Conservation (phyloP, 2,329 filamentous ascomycete species). For the Phaeosphaeriaceae sp. region DNA sequence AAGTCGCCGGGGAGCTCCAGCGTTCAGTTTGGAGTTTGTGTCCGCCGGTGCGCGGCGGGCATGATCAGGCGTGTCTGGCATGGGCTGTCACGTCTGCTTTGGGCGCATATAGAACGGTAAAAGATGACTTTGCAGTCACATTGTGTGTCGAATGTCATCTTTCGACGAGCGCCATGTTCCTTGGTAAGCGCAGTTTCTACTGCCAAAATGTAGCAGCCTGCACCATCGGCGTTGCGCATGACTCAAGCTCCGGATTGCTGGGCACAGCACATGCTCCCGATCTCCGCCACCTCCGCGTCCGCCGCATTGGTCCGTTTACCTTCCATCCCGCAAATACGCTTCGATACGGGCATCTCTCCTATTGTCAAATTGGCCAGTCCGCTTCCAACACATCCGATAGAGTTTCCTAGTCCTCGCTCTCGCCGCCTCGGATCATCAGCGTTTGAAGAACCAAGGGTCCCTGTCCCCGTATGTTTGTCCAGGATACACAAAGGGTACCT, state of each 20-base stretch:
- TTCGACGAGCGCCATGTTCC: background rate
- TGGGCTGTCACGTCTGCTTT: slow-evolving; percentile 13
- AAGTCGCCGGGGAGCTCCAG: slow-evolving; percentile 5
- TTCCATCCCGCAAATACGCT: background rate
- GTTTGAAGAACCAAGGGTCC: slow-evolving; percentile 56
- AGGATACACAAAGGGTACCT: slow-evolving; percentile 71
- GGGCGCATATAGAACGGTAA: background rate
- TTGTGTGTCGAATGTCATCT: background rate
- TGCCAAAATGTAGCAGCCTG: background rate
- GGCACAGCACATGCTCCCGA: background rate
- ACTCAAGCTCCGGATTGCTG: slow-evolving; percentile 8
- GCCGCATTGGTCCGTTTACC: slow-evolving; percentile 32
- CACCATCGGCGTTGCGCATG: background rate
- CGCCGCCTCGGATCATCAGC: slow-evolving; percentile 8
- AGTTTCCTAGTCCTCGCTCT: background rate
- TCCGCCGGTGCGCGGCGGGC: slow-evolving; percentile 17
- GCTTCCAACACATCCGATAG: background rate
- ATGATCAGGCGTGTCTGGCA: slow-evolving; percentile 23
- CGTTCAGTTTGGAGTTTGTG: background rate
- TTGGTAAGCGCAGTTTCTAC: background rate
- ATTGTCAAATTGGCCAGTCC: background rate
- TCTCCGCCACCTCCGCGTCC: slow-evolving; percentile 15
- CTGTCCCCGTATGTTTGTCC: slow-evolving; percentile 58
- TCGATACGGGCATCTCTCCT: background rate
- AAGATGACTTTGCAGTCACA: background rate